Evolutionary conservation across 768 basidiomycete genomes (phyloP), one percentile per base, ranked within the genome.

Genomic region (Piloderma croceum): DNA sequence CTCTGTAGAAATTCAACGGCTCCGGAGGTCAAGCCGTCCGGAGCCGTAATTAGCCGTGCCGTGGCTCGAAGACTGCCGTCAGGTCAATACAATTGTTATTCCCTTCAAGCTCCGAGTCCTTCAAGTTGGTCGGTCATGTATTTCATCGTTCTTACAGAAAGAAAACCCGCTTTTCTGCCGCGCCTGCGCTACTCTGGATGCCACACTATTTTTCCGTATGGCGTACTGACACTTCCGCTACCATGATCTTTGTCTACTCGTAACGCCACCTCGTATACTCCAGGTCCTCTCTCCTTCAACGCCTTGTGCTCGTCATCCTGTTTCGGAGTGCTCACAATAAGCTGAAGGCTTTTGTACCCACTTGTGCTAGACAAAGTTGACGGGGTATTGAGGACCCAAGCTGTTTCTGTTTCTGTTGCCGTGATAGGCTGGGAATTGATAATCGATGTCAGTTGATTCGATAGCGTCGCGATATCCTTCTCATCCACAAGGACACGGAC

Each of bases 181-280:
- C n/a, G n/a, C n/a, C n/a, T n/a, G n/a, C n/a, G n/a, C n/a, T n/a
- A n/a, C n/a, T n/a, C n/a, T n/a, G n/a, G n/a, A n/a, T n/a, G n/a
- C 71, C 71, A 77, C 5, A 67, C 65, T 23, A 79, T 62, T 49
- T 61, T 73, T 9, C 74, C 76, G 42, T 71, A 78, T 11, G 74
- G 76, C 1, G 73, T 77, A 4, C 37, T 53, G 2, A 56, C 51
- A 33, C 47, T 53, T 12, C 62, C 69, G n/a, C 49, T 53, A 11
- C 56, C 57, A 6, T 54, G 54, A 5, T 49, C 51, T 3, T 43
- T 53, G 4, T 51, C 49, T 1, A 77, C 68, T 34, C 45, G 61
- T 43, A 83, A 70, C 1, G 63, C 77, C 3, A 83, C 63, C 47
- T 83, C 80, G 41, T 69, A 74, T 1, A 81, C 68, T 3, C 71